phyloP scores from a whole-genome alignment of 2,329 filamentous ascomycete species.

The Chaetomiaceae sp. region DNA sequence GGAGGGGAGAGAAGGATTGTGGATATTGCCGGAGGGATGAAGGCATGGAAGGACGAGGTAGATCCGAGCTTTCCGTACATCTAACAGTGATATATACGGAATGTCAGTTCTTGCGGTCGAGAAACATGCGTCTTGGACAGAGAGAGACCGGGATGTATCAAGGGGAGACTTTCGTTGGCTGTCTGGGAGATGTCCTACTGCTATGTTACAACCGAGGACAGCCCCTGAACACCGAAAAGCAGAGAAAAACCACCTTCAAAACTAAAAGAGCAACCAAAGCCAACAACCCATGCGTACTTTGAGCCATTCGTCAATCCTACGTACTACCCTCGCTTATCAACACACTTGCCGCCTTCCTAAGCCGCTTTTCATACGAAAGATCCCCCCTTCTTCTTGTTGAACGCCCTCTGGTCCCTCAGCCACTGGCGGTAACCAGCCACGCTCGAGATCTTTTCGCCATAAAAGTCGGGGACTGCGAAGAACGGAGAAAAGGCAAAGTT shows the following conservation, averaged over 20 bases:
- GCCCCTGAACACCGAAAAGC: neutral
- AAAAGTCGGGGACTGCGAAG: slow-evolving; percentile 89
- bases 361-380: slow-evolving; percentile 46
- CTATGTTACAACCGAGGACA: slow-evolving; percentile 21
- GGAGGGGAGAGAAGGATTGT: slow-evolving; percentile 55
- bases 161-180: slow-evolving; percentile 20
- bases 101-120: neutral
- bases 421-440: slow-evolving; percentile 88
- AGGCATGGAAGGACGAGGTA: slow-evolving; percentile 65
- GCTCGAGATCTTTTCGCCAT: slow-evolving; percentile 96
- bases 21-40: slow-evolving; percentile 68
- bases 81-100: slow-evolving; percentile 28
- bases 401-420: slow-evolving; percentile 95
- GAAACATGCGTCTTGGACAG: neutral
- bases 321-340: slow-evolving; percentile 5
- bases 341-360: neutral
- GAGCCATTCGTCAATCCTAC: neutral
- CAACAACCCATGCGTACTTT: slow-evolving; percentile 1
- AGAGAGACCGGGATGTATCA: neutral
- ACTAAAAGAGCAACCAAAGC: neutral
- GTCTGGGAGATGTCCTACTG: slow-evolving; percentile 13
- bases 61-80: slow-evolving; percentile 54
- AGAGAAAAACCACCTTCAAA: too few relatives aligned
- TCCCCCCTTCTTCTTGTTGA: slow-evolving; percentile 79
- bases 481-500: neutral